Base-by-base conservation (phyloP, 345 rosid species). In the Brassica rapa region DNA sequence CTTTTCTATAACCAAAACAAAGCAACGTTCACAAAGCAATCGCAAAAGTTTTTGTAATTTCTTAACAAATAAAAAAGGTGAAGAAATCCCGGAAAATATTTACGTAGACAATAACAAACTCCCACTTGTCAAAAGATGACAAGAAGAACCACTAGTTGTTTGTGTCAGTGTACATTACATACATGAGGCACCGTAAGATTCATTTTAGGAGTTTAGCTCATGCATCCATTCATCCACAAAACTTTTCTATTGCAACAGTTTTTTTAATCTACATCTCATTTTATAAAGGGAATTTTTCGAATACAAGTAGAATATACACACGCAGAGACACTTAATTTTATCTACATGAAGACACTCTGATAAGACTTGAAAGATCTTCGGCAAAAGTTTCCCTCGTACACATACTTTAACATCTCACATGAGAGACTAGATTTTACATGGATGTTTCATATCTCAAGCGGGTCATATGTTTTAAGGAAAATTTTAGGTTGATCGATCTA, bases 71-170 rank as follows among this genome's bases (percentile, higher is more conserved):
- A 30, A 27, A 35, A 32, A 21, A 4, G 6, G 8, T 55, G 39
- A 29, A 24, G 14, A 24, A 21, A 19, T 1, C 0, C 5, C 6
- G 49, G 60, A 62, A 72, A 79, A 68, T 61, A 67, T 60, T 68
- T 62, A 79, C 74, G 37, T 68, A 37, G 60, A 35, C 70, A 73
- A 16, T 33, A 79, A 35, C 78, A 68, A 49, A 68, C 70, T 8
- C 49, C 82, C 70, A 79, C 74, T 79, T 73, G 74, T 35, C 46
- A 49, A 61, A 79, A 79, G 66, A 79, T 4, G 78, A 68, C 70
- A 51, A 73, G 59, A 33, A 60, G 21, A 60, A 32, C 64, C 73
- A 43, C 73, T 43, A 32, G 25, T 73, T 79, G 74, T 68, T 9
- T 35, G 41, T 7, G 41, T 35, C 41, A 35, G 2, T 35, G 41